Evolutionary conservation across 352 stramenopile genomes (phyloP).

Genomic region (Albugo candida): DNA sequence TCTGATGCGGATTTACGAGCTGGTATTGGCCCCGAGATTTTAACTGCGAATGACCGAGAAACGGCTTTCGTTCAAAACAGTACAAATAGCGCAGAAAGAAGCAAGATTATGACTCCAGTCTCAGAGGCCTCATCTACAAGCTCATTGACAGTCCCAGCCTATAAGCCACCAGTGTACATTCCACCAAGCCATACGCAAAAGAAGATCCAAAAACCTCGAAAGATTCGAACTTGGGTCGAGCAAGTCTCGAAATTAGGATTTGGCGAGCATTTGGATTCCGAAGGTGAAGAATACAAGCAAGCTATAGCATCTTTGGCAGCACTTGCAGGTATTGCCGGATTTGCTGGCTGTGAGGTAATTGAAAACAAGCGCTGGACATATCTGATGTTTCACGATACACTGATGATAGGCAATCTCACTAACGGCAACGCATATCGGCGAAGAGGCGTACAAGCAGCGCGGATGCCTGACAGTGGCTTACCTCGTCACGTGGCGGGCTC

Average conservation of each 20-base stretch:
- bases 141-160: background rate
- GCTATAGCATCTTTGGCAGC: slow-evolving; percentile 33
- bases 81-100: background rate
- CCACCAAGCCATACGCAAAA: slow-evolving; percentile 50
- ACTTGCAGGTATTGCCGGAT: slow-evolving; percentile 49
- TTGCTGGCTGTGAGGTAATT: slow-evolving; percentile 64
- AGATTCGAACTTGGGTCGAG: slow-evolving; percentile 76
- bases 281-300: slow-evolving; percentile 44
- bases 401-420: slow-evolving; percentile 50
- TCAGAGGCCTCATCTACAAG: background rate
- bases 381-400: slow-evolving; percentile 1
- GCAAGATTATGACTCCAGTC: background rate
- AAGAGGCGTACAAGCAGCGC: slow-evolving; percentile 48
- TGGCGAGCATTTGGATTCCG: slow-evolving; percentile 29
- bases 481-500: slow-evolving; percentile 61
- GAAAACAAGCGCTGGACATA: background rate
- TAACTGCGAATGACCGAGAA: slow-evolving; percentile 47
- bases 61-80: slow-evolving; percentile 23
- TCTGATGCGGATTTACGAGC: slow-evolving; percentile 1
- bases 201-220: slow-evolving; percentile 51
- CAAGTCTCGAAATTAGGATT: slow-evolving; percentile 43
- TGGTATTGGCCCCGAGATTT: slow-evolving; percentile 28
- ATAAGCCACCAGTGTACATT: slow-evolving; percentile 30
- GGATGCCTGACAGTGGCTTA: slow-evolving; percentile 64
- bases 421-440: slow-evolving; percentile 60